Base-by-base conservation (phyloP, 2,329 filamentous ascomycete genomes). In the Fusarium duplospermum region DNA sequence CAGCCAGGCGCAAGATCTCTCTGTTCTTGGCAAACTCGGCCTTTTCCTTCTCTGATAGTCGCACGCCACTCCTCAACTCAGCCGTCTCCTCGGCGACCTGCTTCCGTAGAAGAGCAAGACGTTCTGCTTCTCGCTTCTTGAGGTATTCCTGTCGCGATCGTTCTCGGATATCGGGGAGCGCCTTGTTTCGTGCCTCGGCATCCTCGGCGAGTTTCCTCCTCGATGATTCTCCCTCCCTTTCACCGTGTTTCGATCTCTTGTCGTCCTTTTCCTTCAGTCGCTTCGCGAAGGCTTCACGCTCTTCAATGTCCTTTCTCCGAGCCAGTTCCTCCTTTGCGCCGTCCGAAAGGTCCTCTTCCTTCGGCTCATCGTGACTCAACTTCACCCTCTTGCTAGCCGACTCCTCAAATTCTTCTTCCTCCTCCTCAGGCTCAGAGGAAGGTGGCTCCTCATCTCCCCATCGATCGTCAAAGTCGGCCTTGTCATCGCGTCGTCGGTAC, bases 111-210 rank as follows among this genome's bases (percentile, higher is more conserved):
- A 99, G 84, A 0, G 94, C 94, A 18, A 99, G 84, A 69, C 94
- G 91, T 82, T 98, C 94, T 0, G 93, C 87, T 81, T 98, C 95
- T 72, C 96, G 90, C 86, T 99, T 98, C 83, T 95, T 94, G 33
- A 99, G 87, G 80, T 99, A 99, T 75, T 96, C 93, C 80, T 98
- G 95, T 70, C 96, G 90, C 4, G 95, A 97, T 35, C 94, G 90
- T 79, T 96, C 87, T 47, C 96, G 89, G 20, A 98, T 83, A 70
- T 97, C 95, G 4, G 92, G 91, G 81, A 98, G 88, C n/a, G 93
- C 93, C 10, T 91, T 91, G 71, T 87, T 88, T 66, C 93, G 88
- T 8, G 92, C 90, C 40, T 89, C 88, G 5, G 91, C 87, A 80
- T 95, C 91, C 10, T 83, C 81, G 2, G 79, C 82, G 6, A 83